Conservation (phyloP, 2,329 filamentous ascomycete genomes). For the Alternaria infectoria region DNA sequence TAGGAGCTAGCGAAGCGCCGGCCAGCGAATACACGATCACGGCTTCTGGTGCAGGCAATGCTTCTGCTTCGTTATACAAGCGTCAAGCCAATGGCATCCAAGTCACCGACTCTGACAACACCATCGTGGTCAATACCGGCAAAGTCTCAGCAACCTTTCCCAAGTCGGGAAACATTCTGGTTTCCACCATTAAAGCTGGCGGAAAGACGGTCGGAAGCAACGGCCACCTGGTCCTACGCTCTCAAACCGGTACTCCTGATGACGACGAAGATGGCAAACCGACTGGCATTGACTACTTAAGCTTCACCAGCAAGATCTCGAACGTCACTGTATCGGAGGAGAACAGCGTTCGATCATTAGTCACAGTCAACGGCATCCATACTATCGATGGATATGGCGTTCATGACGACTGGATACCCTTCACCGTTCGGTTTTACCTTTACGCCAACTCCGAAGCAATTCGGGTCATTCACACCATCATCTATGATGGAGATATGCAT, state of each 20-base stretch:
- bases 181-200: conserved; percentile 37
- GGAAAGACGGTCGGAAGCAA: conserved; percentile 53
- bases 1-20: conserved; percentile 52
- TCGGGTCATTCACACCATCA: conserved; percentile 61
- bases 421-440: conserved; percentile 64
- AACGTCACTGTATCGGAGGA: conserved; percentile 58
- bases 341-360: conserved; percentile 53
- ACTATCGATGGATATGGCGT: conserved; percentile 25
- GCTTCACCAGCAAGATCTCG: conserved; percentile 59
- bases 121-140: conserved; percentile 40
- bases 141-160: conserved; percentile 44
- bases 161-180: conserved; percentile 37
- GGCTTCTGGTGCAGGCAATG: conserved; percentile 33
- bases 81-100: conserved; percentile 28
- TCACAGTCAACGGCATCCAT: conserved; percentile 55
- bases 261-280: conserved; percentile 47
- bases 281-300: conserved; percentile 50
- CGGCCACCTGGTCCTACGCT: conserved; percentile 58
- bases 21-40: conserved; percentile 55
- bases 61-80: conserved; percentile 9
- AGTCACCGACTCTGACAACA: conserved; percentile 29
- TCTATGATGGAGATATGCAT: conserved; percentile 59
- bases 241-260: conserved; percentile 56
- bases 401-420: conserved; percentile 61
- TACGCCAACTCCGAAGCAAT: conserved; percentile 64